phyloP scores from a whole-genome alignment of 257 asterid species.

The Mentha longifolia region DNA sequence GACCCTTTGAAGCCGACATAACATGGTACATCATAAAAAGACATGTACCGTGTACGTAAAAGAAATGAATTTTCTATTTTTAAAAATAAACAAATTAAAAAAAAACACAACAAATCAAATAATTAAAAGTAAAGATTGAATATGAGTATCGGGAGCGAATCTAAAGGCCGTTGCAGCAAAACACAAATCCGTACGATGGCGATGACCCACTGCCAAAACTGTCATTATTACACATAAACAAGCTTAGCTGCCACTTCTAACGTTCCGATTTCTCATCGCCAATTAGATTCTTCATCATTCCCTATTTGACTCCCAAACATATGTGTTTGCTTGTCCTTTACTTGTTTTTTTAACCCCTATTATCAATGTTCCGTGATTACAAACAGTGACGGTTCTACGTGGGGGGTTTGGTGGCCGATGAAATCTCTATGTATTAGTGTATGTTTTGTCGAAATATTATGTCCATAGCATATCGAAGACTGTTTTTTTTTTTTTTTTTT shows the following conservation, averaged over 20 bases:
- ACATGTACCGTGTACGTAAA: no score
- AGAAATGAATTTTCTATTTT: no score
- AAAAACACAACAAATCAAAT: background rate
- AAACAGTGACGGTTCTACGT: no score
- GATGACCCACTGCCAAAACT: conserved; percentile 9
- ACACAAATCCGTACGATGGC: background rate
- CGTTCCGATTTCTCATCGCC: conserved; percentile 28
- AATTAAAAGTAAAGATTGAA: background rate
- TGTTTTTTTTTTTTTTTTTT: no score
- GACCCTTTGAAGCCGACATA: no score
- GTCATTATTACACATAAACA: conserved; percentile 1
- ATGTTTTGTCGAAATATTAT: no score
- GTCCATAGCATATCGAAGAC: no score
- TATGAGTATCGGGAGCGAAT: no score
- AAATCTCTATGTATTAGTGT: no score
- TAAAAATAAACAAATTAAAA: background rate
- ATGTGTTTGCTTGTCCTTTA: background rate
- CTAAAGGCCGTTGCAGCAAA: conserved; percentile 29
- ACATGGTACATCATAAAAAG: no score
- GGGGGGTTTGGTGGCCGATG: no score
- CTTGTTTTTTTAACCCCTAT: background rate
- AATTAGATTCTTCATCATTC: no score
- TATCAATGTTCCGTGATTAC: background rate
- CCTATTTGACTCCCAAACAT: background rate
- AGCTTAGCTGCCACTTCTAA: conserved; percentile 29